Evolutionary conservation across 192 early-diverging fungal species (phyloP).

Genomic region (Gamsiella multidivaricata): DNA sequence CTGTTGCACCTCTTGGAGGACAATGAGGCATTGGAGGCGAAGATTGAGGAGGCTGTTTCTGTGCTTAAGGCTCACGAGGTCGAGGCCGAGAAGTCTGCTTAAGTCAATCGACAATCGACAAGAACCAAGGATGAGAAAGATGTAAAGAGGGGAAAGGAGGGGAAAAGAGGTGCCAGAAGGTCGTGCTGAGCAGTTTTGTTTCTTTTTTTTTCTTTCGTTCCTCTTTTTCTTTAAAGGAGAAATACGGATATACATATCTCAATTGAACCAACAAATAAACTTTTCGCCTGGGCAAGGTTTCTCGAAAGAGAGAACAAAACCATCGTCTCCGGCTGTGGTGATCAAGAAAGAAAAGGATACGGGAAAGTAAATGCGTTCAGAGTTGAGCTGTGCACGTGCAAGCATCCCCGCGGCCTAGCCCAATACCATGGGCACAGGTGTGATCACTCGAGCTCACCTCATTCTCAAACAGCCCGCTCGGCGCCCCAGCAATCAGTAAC

Average conservation of each 20-base stretch:
- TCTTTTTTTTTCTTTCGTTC: neutral
- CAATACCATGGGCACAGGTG: too few relatives aligned
- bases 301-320: slow-evolving; percentile 29
- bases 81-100: slow-evolving; percentile 42
- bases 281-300: slow-evolving; percentile 37
- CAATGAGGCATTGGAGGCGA: slow-evolving; percentile 63
- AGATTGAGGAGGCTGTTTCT: slow-evolving; percentile 50
- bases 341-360: slow-evolving; percentile 1
- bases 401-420: too few relatives aligned
- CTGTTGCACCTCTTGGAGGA: slow-evolving; percentile 90
- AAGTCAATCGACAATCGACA: neutral
- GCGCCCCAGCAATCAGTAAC: neutral
- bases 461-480: too few relatives aligned
- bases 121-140: slow-evolving; percentile 26
- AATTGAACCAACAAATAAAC: slow-evolving; percentile 32
- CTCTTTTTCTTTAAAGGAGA: slow-evolving; percentile 6
- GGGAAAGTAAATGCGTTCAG: too few relatives aligned
- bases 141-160: neutral
- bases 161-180: neutral
- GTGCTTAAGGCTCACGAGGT: slow-evolving; percentile 48
- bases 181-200: neutral
- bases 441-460: too few relatives aligned
- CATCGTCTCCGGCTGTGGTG: too few relatives aligned
- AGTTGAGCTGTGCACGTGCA: too few relatives aligned
- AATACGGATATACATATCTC: neutral